Percentiles rank a stretch among this genome's conserved stretches.
phyloP scores from a whole-genome alignment of 768 basidiomycete genomes.

The Thelephora aurantiotincta region DNA sequence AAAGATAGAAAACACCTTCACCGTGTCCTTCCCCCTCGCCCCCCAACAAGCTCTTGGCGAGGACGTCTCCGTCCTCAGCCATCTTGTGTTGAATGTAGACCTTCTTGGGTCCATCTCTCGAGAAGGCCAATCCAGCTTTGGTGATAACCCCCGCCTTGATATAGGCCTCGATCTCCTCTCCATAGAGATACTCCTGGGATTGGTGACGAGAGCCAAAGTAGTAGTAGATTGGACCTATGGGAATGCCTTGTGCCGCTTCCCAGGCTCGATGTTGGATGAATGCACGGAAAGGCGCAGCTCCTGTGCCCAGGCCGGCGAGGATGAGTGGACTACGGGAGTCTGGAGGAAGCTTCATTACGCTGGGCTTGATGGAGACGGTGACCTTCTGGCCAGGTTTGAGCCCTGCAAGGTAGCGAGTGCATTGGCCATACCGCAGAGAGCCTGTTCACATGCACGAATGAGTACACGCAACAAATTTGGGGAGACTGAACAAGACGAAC shows the following conservation, averaged over 20 bases:
- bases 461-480: neutral
- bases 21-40: constrained; percentile 21
- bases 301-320: constrained; percentile 97
- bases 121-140: constrained; percentile 90
- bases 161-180: constrained; percentile 92
- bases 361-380: constrained; percentile 95
- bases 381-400: constrained; percentile 83
- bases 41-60: constrained; percentile 56
- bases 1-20: constrained; percentile 84
- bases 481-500: constrained; percentile 27
- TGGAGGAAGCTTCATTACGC: constrained; percentile 97
- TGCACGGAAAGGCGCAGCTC: constrained; percentile 97
- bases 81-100: constrained; percentile 99
- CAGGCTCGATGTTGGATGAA: constrained; percentile 93
- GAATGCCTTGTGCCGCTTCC: constrained; percentile 59
- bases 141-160: constrained; percentile 75
- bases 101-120: constrained; percentile 83
- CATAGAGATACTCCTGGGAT: constrained; percentile 92
- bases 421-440: constrained; percentile 75
- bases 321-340: constrained; percentile 81
- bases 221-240: constrained; percentile 89
- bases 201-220: constrained; percentile 98
- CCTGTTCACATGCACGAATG: constrained; percentile 28
- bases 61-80: constrained; percentile 70
- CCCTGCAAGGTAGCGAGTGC: constrained; percentile 84